These are phyloP conservation scores for Halenospora varia DNA, from an alignment of 495 filamentous ascomycete species.

Conservation along the genomic window DNA sequence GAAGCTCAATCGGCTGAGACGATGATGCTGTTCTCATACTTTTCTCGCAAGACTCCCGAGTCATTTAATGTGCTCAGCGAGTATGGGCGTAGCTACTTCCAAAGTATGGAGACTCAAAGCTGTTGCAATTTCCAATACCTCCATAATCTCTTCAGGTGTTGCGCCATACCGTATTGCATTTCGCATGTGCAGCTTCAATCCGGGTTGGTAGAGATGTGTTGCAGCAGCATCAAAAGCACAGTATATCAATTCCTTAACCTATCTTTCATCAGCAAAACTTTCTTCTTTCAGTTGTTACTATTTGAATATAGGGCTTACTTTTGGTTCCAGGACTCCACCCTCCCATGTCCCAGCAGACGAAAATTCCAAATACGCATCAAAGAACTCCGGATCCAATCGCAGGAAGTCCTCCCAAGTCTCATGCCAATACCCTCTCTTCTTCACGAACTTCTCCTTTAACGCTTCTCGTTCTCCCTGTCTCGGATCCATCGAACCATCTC, in stretches of 20 bases:
- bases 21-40: too few relatives aligned
- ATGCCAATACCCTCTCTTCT: conserved; percentile 41
- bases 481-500: too few relatives aligned
- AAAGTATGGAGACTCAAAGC: conserved; percentile 34
- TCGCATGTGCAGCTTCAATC: conserved; percentile 41
- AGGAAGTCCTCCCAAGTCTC: conserved; percentile 40
- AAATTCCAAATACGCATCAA: conserved; percentile 40
- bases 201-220: conserved; percentile 40
- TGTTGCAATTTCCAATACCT: conserved; percentile 40
- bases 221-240: conserved; percentile 40
- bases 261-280: background rate
- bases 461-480: conserved; percentile 26
- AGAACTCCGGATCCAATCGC: conserved; percentile 39
- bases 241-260: conserved; percentile 41
- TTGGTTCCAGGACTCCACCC: conserved; percentile 32
- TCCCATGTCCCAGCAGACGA: conserved; percentile 33
- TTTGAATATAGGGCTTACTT: too few relatives aligned
- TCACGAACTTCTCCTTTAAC: conserved; percentile 28
- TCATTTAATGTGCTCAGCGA: conserved; percentile 14
- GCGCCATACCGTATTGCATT: conserved; percentile 40
- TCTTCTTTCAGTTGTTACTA: too few relatives aligned
- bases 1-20: too few relatives aligned
- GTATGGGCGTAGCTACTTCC: conserved; percentile 31
- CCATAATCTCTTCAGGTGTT: conserved; percentile 39
- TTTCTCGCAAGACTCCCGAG: too few relatives aligned